These are phyloP conservation scores for Nakazawaea wyomingensis DNA, from an alignment of 805 yeast species.

Conservation along the genomic window DNA sequence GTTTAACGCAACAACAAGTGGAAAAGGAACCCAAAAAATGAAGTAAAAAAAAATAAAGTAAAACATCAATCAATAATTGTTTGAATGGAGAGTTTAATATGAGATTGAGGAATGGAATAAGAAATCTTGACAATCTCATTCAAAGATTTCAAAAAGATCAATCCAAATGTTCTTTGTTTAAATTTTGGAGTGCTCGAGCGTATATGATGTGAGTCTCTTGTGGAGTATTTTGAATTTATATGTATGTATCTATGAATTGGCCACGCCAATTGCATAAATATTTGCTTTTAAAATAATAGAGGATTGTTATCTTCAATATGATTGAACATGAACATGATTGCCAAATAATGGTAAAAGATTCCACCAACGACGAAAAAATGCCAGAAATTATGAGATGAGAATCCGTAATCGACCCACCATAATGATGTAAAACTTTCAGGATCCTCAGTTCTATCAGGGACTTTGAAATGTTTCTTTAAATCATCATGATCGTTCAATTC, in stretches of 20 bases:
- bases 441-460: constrained; percentile 30
- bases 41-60: too few species aligned
- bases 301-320: constrained; percentile 8
- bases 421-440: constrained; percentile 43
- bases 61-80: not conserved
- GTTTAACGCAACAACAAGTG: not conserved
- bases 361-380: constrained; percentile 88
- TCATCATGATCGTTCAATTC: constrained; percentile 23
- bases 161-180: too few species aligned
- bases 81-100: too few species aligned
- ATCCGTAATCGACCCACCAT: constrained; percentile 81
- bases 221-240: too few species aligned
- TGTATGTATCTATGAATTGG: too few species aligned
- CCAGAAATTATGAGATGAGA: constrained; percentile 89
- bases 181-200: too few species aligned
- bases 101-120: too few species aligned
- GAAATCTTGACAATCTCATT: too few species aligned
- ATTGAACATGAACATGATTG: constrained; percentile 66
- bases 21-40: not conserved
- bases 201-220: too few species aligned
- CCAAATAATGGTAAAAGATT: constrained; percentile 81
- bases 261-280: too few species aligned
- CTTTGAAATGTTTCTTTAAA: constrained; percentile 32
- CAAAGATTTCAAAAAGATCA: too few species aligned
- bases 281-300: constrained; percentile 4